Evolutionary conservation across 305 asterid genomes (phyloP), one percentile per base, ranked within the genome.

Genomic region (Fraxinus sp.): DNA sequence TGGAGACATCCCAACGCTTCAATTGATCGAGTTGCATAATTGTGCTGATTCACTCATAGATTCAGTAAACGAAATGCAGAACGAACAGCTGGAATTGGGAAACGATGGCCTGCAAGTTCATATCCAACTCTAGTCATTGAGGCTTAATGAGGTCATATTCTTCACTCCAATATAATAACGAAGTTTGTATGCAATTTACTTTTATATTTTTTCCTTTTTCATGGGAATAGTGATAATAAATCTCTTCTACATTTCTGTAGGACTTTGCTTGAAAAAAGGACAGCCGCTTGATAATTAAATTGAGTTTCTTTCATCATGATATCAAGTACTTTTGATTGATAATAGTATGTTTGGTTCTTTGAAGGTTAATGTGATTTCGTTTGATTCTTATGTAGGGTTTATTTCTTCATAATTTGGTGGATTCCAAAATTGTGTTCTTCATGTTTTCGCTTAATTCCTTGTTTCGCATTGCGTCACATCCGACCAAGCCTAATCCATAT

Each of bases 21-120:
- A 80, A 39, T 80, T 75, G 16, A 80, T 80, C 3, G 83, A 68
- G 46, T 80, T 80, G 78, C 33, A 5, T 8, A 18, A 41, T 22
- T 52, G 74, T 68, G 16, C 18, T 1, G 0, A 0, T 7, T 73
- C 79, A 0, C 72, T 66, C 1, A 18, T 11, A 18, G 28, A 4
- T n/a, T 81, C 74, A 0, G 55, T 11, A 43, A 43, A 43, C 55
- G 55, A 64, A 64, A 64, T 64, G 14, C 73, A 24, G 33, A 11
- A 24, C 16, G 73, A 64, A 64, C 73, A 64, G 26, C 33, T 8
- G 33, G 35, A 64, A 7, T 9, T 9, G 2, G 73, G 73, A 22
- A 64, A 64, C n/a, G 35, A 24, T 64, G 11, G 32, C 73, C 35
- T 64, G 14, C 73, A 64, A 64, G 14, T 64, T 64, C 35, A 6